phyloP scores from a whole-genome alignment of 2,329 filamentous ascomycete genomes.

The Botrytis medusae region DNA sequence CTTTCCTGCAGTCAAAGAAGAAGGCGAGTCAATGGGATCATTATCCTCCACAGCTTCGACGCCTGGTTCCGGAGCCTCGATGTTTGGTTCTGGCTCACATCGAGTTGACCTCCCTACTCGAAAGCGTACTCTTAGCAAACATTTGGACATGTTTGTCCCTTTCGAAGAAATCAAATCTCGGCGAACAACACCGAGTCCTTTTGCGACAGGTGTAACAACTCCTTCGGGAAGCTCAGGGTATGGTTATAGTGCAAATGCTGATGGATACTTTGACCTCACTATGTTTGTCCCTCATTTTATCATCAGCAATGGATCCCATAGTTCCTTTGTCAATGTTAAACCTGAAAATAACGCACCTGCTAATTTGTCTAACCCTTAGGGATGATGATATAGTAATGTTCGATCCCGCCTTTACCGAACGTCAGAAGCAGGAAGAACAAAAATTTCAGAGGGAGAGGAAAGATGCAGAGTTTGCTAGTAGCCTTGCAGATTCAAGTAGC shows the following conservation, averaged over 20 bases:
- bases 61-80: conserved; percentile 29
- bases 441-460: conserved; percentile 41
- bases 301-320: background rate
- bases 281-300: conserved; percentile 30
- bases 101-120: conserved; percentile 31
- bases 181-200: conserved; percentile 37
- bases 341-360: background rate
- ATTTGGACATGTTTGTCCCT: conserved; percentile 30
- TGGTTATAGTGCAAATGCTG: conserved; percentile 29
- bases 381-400: conserved; percentile 30
- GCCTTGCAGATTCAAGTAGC: conserved; percentile 27
- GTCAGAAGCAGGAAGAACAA: conserved; percentile 43
- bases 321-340: background rate
- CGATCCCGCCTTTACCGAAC: conserved; percentile 24
- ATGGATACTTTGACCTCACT: conserved; percentile 33
- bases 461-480: conserved; percentile 40
- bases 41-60: conserved; percentile 32
- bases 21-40: conserved; percentile 5
- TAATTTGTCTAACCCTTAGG: conserved; percentile 26
- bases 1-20: conserved; percentile 13
- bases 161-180: conserved; percentile 35
- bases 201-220: conserved; percentile 29
- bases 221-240: conserved; percentile 37
- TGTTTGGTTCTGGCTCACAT: conserved; percentile 26
- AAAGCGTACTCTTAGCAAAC: conserved; percentile 38